Evolutionary conservation across 305 asterid genomes (phyloP).

Genomic region (Fraxinus greggii): DNA sequence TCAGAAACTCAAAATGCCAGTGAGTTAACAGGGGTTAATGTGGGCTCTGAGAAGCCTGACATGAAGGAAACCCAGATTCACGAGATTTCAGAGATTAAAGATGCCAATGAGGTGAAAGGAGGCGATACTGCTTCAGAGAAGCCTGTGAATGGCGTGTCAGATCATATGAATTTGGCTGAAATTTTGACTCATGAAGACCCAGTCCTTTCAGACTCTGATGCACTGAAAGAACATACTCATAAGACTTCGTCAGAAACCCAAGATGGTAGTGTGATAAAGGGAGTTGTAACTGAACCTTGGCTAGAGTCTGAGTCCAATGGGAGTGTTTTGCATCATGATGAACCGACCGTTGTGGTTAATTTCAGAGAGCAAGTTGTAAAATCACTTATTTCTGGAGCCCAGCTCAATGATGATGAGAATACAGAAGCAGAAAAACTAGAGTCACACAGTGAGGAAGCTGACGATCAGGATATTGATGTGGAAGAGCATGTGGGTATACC

Average conservation of each 20-base stretch:
- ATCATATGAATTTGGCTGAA: constrained; percentile 11
- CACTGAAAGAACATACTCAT: constrained; percentile 23
- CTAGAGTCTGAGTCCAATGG: constrained; percentile 36
- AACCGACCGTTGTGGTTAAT: constrained; percentile 23
- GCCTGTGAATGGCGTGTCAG: constrained; percentile 31
- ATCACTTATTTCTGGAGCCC: constrained; percentile 22
- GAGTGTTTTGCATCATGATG: constrained; percentile 31
- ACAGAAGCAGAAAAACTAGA: constrained; percentile 31
- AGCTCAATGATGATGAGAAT: constrained; percentile 29
- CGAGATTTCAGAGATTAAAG: constrained; percentile 21
- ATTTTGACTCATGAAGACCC: constrained; percentile 20
- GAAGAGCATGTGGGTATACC: constrained; percentile 36
- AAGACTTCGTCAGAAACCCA: constrained; percentile 33
- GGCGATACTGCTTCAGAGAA: constrained; percentile 20
- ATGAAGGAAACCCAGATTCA: not conserved
- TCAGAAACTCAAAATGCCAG: constrained; percentile 21
- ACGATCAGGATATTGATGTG: constrained; percentile 29
- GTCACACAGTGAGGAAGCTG: constrained; percentile 20
- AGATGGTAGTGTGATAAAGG: constrained; percentile 40
- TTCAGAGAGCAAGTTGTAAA: constrained; percentile 28
- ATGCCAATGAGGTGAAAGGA: constrained; percentile 26
- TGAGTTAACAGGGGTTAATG: constrained; percentile 24
- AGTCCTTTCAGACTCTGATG: constrained; percentile 25
- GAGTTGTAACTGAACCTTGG: constrained; percentile 28
- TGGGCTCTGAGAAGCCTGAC: constrained; percentile 31